Base-by-base conservation (phyloP, 495 filamentous ascomycete species). In the Rhizodiscina lignyota region DNA sequence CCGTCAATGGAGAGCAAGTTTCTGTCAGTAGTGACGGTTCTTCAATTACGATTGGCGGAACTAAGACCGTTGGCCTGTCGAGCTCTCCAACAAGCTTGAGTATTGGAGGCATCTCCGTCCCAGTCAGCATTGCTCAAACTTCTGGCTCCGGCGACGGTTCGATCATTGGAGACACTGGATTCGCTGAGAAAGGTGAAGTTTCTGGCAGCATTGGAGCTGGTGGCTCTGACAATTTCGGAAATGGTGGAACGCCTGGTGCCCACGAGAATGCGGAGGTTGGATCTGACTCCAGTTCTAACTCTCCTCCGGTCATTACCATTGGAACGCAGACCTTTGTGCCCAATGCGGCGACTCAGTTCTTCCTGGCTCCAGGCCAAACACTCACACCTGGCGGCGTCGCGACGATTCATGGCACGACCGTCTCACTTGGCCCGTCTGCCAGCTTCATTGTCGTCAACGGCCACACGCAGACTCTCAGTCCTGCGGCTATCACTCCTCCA, bases 291-390 rank as follows among this genome's bases (percentile, higher is more conserved):
- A n/a, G n/a, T n/a, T n/a, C n/a, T 21, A 43, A 27, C 32, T 36
- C 49, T 12, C 47, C 49, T 15, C 54, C 54, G 16, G 35, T 50
- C 12, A 30, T 58, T n/a, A 52, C 52, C 2, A 40, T 58, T 19
- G 51, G 48, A 5, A 41, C 37, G 4, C 30, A 49, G 13, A 54
- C 45, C 4, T 39, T 51, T 21, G 54, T 51, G 0, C 45, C 41
- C 2, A 55, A 58, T 33, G 52, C 54, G 8, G 50, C 48, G 15
- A 54, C 52, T 5, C 52, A 55, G 34, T 58, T 45, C 37, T 47
- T 42, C 35, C 37, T 58, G 6, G 41, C 22, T 2, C 42, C 49
- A 11, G 45, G 44, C 18, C 32, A 40, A 31, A 52, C 47, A 4
- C 40, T 57, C 1, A 50, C 48, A 3, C 44, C 53, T 21, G 52